A percentile compares a stretch with the other conserved stretches of the same genome.
These are phyloP conservation scores for Lactarius trivialis DNA, from an alignment of 768 basidiomycete genomes.

Conservation along the genomic window DNA sequence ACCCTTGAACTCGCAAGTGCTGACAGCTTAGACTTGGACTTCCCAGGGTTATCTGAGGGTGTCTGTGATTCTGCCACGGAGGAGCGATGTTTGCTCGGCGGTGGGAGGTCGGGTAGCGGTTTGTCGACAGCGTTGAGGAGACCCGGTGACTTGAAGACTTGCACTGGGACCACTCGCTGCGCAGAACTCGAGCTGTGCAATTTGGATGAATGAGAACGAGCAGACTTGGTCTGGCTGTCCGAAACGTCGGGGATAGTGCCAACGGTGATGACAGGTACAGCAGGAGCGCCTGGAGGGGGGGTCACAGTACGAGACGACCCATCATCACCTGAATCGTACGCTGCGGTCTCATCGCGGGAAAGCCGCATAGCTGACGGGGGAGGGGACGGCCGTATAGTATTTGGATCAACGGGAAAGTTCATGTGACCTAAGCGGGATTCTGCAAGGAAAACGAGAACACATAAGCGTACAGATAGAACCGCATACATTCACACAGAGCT, in stretches of 20 bases:
- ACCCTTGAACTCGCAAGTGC: constrained; percentile 55
- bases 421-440: constrained; percentile 22
- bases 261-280: constrained; percentile 35
- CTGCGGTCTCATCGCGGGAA: constrained; percentile 10
- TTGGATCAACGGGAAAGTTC: constrained; percentile 38
- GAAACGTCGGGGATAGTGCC: constrained; percentile 48
- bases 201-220: constrained; percentile 14
- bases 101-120: constrained; percentile 22
- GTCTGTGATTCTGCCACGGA: constrained; percentile 14
- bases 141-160: constrained; percentile 19
- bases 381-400: constrained; percentile 57
- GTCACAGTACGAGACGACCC: constrained; percentile 35
- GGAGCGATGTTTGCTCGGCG: constrained; percentile 29
- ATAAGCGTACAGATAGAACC: background rate
- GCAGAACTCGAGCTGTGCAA: background rate
- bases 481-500: constrained; percentile 23
- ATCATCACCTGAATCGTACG: constrained; percentile 24
- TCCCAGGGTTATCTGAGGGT: constrained; percentile 25
- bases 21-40: constrained; percentile 70
- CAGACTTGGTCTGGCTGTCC: constrained; percentile 44
- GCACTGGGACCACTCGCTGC: constrained; percentile 15
- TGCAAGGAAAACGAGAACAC: constrained; percentile 1
- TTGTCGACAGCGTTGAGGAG: constrained; percentile 16
- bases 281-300: constrained; percentile 33
- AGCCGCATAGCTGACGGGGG: constrained; percentile 55